These are phyloP conservation scores for Pseudocercospora musae DNA, from an alignment of 2,329 filamentous ascomycete genomes.

Conservation along the genomic window DNA sequence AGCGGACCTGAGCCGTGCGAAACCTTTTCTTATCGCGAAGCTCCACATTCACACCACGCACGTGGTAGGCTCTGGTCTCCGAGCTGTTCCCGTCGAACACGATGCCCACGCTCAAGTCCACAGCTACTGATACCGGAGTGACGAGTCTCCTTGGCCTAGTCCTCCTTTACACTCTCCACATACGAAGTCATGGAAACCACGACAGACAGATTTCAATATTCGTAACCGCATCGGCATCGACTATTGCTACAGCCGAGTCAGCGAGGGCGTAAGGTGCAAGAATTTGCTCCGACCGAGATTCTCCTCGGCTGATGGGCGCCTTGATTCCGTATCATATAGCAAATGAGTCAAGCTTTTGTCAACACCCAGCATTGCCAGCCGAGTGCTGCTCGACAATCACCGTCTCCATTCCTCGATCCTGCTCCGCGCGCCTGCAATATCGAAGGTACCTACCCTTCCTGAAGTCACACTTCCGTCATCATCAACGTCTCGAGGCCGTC, in stretches of 20 bases:
- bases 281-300: background rate
- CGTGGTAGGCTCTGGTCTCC: background rate
- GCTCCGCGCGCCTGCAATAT: background rate
- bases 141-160: no score
- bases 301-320: background rate
- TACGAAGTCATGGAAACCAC: background rate
- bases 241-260: background rate
- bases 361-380: background rate
- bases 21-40: background rate
- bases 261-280: background rate
- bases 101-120: background rate
- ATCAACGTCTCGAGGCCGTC: background rate
- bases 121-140: background rate
- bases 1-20: background rate
- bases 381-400: background rate
- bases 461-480: background rate
- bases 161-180: no score
- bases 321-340: background rate
- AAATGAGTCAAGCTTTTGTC: background rate
- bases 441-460: background rate
- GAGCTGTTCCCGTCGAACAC: background rate
- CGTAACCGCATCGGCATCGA: background rate
- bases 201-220: background rate
- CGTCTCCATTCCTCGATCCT: background rate
- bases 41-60: background rate